Evolutionary conservation across 2,329 filamentous ascomycete genomes (phyloP).

Genomic region (Thermoascus crustaceus): DNA sequence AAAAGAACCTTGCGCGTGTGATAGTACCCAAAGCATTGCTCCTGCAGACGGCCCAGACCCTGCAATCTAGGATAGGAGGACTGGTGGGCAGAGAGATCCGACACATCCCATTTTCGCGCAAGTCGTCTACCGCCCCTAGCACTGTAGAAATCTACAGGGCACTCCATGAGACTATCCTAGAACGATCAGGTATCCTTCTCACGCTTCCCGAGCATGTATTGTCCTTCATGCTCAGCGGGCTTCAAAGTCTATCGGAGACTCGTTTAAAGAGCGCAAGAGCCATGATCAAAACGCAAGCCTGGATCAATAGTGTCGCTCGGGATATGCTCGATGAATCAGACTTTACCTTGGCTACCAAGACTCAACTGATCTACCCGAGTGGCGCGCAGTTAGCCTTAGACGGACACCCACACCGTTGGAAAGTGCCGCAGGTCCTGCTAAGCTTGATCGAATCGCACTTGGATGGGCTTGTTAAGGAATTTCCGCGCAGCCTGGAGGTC

Average conservation of each 20-base stretch:
- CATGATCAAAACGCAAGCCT: conserved; percentile 47
- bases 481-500: conserved; percentile 45
- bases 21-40: conserved; percentile 55
- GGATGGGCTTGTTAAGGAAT: conserved; percentile 27
- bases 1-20: conserved; percentile 44
- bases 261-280: conserved; percentile 34
- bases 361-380: conserved; percentile 51
- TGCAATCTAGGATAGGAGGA: conserved; percentile 49
- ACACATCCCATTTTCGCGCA: conserved; percentile 52
- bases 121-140: conserved; percentile 24
- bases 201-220: conserved; percentile 56
- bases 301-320: conserved; percentile 43
- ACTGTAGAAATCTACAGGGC: conserved; percentile 26
- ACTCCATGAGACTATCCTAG: conserved; percentile 37
- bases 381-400: conserved; percentile 44
- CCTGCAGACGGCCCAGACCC: conserved; percentile 52
- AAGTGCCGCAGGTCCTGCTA: conserved; percentile 36
- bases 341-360: conserved; percentile 46
- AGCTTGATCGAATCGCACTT: conserved; percentile 32
- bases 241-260: conserved; percentile 52
- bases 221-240: conserved; percentile 55
- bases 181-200: conserved; percentile 47
- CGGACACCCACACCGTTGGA: conserved; percentile 48
- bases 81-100: conserved; percentile 48
- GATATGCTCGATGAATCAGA: conserved; percentile 61